These are phyloP conservation scores for Torulaspora delbrueckii DNA, from an alignment of 805 yeast species.

Conservation along the genomic window DNA sequence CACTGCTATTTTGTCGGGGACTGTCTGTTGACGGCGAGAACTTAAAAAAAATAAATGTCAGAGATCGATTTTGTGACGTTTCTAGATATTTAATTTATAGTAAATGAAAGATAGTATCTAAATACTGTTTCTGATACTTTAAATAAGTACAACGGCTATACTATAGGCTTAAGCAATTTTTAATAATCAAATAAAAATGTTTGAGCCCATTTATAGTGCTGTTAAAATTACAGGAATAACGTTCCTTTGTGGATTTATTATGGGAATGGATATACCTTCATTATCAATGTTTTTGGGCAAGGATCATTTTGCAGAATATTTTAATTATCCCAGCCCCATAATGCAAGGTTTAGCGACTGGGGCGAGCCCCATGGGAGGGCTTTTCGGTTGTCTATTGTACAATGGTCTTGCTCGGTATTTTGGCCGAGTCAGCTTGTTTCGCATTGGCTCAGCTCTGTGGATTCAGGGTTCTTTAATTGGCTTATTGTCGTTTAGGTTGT, in stretches of 20 bases:
- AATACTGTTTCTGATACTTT: not conserved
- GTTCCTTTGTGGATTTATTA: conserved; percentile 63
- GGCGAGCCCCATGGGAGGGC: conserved; percentile 67
- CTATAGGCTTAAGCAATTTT: not conserved
- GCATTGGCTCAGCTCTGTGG: conserved; percentile 52
- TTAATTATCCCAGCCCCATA: conserved; percentile 49
- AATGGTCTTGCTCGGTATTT: conserved; percentile 45
- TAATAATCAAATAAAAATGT: not conserved
- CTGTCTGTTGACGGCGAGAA: not conserved
- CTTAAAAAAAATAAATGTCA: not conserved
- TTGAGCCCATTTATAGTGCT: conserved; percentile 41
- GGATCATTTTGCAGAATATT: conserved; percentile 45
- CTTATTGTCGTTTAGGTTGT: conserved; percentile 34
- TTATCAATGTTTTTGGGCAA: conserved; percentile 62
- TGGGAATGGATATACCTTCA: conserved; percentile 78
- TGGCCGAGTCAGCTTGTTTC: conserved; percentile 56
- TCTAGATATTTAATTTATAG: not conserved
- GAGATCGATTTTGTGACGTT: conserved; percentile 6
- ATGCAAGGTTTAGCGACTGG: conserved; percentile 72
- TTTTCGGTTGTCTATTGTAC: conserved; percentile 56
- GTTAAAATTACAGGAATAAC: conserved; percentile 51
- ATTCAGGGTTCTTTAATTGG: conserved; percentile 46
- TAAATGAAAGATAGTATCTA: no score
- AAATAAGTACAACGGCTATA: no score
- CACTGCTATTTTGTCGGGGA: not conserved